Conservation (phyloP, 768 basidiomycete genomes). For the Hygrophorus russula region DNA sequence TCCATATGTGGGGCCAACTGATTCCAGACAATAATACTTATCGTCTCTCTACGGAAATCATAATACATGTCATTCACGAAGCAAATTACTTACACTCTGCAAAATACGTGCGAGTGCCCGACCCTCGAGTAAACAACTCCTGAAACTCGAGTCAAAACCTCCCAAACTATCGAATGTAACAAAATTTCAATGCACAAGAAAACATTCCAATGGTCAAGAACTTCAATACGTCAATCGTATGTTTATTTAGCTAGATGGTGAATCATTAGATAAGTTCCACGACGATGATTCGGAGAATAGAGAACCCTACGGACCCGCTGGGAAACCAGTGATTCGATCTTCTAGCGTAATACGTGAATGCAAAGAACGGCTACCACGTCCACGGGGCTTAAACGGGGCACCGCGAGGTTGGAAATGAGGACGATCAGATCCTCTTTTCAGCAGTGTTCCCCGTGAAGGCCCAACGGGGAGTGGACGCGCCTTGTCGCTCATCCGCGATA, state of each 20-base stretch:
- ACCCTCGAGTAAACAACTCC: too few relatives aligned
- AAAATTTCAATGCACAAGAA: too few relatives aligned
- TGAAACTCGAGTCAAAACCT: too few relatives aligned
- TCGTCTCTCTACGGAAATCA: not conserved
- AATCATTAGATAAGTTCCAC: too few relatives aligned
- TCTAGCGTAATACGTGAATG: not conserved
- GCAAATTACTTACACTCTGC: too few relatives aligned
- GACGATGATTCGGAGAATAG: not conserved
- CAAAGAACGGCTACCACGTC: not conserved
- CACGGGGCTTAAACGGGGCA: not conserved
- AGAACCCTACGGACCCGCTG: not conserved
- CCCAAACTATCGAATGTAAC: too few relatives aligned
- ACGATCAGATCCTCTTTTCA: not conserved
- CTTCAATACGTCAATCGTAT: too few relatives aligned
- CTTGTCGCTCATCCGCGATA: constrained; percentile 3
- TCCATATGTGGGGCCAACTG: constrained; percentile 76
- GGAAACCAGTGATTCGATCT: constrained; percentile 1
- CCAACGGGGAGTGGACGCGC: not conserved
- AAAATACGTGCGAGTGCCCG: too few relatives aligned
- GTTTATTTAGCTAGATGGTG: too few relatives aligned
- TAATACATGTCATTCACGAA: not conserved
- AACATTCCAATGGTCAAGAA: too few relatives aligned
- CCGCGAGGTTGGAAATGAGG: not conserved
- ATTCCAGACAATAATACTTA: not conserved
- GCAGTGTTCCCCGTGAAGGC: not conserved